Percentiles rank a stretch among this genome's conserved stretches.
Conservation (phyloP, 345 rosid genomes). For the Passiflora organensis region DNA sequence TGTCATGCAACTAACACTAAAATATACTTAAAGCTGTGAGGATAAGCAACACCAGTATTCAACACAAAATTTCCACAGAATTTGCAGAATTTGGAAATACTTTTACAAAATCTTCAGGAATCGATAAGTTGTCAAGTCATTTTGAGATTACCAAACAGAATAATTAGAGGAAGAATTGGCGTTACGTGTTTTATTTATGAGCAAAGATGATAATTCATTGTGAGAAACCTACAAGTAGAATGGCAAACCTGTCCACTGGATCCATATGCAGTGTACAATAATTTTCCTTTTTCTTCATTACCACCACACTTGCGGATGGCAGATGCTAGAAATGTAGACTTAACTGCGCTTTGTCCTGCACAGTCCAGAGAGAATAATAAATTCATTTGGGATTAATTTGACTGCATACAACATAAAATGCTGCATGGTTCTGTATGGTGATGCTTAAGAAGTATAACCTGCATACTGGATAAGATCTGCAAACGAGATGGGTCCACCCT, state of each 20-base stretch:
- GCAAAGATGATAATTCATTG: too few species aligned
- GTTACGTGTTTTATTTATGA: too few species aligned
- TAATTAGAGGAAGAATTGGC: too few species aligned
- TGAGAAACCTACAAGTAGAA: too few species aligned
- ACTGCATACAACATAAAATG: neutral
- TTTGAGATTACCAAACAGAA: too few species aligned
- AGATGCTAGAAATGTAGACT: constrained; percentile 73
- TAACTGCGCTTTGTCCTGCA: constrained; percentile 69
- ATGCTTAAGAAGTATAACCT: constrained; percentile 32
- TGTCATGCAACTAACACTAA: neutral
- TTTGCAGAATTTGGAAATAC: too few species aligned
- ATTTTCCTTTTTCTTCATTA: constrained; percentile 71
- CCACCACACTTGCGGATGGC: constrained; percentile 94
- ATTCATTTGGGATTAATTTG: neutral
- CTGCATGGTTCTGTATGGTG: constrained; percentile 1
- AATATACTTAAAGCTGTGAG: too few species aligned
- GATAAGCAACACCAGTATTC: too few species aligned
- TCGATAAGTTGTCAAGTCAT: too few species aligned
- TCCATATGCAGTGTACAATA: constrained; percentile 75
- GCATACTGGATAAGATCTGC: constrained; percentile 79
- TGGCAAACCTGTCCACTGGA: constrained; percentile 74
- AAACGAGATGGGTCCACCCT: constrained; percentile 83
- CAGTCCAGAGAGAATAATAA: neutral
- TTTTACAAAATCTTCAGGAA: too few species aligned
- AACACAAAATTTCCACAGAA: too few species aligned